Conservation (phyloP, 139 green algal genomes). For the Pleodorina starrii region DNA sequence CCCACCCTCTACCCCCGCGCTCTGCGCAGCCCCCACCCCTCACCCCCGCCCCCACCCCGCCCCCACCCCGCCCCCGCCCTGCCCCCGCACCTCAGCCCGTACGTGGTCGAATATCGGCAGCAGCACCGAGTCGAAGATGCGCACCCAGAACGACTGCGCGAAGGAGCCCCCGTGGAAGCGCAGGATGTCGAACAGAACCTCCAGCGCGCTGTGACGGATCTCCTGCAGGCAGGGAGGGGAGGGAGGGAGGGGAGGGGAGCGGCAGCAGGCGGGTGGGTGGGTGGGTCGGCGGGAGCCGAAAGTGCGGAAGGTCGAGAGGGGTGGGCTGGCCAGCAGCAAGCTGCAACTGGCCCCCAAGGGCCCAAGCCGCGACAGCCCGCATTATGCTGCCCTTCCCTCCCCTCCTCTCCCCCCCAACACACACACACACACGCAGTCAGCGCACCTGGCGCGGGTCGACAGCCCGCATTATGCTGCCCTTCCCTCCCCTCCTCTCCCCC, state of each 20-base stretch:
- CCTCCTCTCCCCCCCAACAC: not conserved
- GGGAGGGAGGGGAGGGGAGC: not conserved
- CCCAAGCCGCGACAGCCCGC: no score
- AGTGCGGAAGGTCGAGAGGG: not conserved
- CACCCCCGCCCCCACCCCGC: not conserved
- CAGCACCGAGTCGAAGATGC: slow-evolving; percentile 96
- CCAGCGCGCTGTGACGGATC: slow-evolving; percentile 87
- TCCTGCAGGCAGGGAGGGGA: slow-evolving; percentile 61
- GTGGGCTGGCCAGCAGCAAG: no score
- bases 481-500: not conserved
- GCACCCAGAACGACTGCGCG: slow-evolving; percentile 91
- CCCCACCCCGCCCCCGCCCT: not conserved
- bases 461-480: no score
- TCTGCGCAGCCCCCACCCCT: not conserved
- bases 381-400: no score
- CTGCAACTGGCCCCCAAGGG: no score
- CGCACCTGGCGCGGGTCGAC: slow-evolving; percentile 82
- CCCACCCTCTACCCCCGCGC: no score
- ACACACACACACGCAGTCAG: not conserved
- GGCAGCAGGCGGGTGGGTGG: not conserved
- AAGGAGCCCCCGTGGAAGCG: slow-evolving; percentile 95
- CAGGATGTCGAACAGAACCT: slow-evolving; percentile 97
- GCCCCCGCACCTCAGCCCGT: slow-evolving; percentile 76
- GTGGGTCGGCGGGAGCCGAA: not conserved
- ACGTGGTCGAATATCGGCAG: slow-evolving; percentile 99